Evolutionary conservation across 2,329 filamentous ascomycete genomes (phyloP), one percentile per base, ranked within the genome.

Genomic region (Acrodontium crateriforme): DNA sequence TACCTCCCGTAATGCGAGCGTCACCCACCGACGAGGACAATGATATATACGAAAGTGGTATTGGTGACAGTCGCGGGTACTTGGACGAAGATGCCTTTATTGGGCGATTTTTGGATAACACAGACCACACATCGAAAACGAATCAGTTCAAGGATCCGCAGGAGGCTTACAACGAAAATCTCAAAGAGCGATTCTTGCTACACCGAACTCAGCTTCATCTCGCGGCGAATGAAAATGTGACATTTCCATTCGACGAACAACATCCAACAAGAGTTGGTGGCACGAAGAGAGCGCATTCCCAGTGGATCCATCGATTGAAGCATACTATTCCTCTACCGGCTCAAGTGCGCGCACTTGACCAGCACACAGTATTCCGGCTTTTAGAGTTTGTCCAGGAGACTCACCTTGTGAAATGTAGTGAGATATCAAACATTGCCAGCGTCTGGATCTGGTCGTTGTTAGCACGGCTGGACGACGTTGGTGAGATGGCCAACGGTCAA

Each of bases 361-460:
- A 78, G 39, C 63, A 69, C 10, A 71, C 69, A 24, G 66, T 79
- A 3, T 56, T 87, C 27, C 65, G 69, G 18, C 62, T 87, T 17
- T 50, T 93, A 20, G 65, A 69, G 20, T 56, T 67, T 15, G 61
- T 85, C 28, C 56, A 56, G 18, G 50, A 54, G 7, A 44, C 80
- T n/a, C 71, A 78, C 28, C 65, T 78, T 29, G 67, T 65, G 24
- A 67, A 65, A 27, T 69, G 67, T n/a, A 55, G 62, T 13, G 63
- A 66, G 16, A 59, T 83, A 16, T 62, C 71, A 15, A 67, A 70
- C 42, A 68, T 74, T 25, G 73, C 80, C 4, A 84, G 82, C 34
- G 67, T 73, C 10, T 95, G 87, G 87, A 61, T 81, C 3, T 94
- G 84, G 85, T 74, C 78, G 0, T 54, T 93, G 32, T 60, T 94